These are phyloP conservation scores for Kodamaea ohmeri DNA, from an alignment of 1,139 yeast genomes.

Conservation along the genomic window DNA sequence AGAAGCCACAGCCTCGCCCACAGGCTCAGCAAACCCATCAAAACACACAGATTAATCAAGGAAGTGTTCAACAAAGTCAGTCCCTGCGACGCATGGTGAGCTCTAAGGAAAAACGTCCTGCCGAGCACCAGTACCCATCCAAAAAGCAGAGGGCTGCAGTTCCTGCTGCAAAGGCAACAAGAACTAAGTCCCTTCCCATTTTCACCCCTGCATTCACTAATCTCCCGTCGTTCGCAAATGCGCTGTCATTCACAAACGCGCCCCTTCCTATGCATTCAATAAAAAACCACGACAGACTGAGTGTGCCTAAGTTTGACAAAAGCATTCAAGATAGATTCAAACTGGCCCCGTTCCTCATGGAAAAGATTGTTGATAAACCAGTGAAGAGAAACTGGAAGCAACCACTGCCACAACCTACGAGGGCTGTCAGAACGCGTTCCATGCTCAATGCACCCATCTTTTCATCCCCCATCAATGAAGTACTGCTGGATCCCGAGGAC, in stretches of 20 bases:
- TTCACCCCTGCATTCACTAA: slow-evolving; percentile 6
- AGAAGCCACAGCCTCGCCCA: neutral
- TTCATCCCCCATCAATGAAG: slow-evolving; percentile 44
- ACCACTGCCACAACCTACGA: slow-evolving; percentile 11
- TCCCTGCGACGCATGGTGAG: slow-evolving; percentile 7
- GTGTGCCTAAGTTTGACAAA: slow-evolving; percentile 39
- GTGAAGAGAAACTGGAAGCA: slow-evolving; percentile 26
- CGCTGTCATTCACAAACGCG: slow-evolving; percentile 36
- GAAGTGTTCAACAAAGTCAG: slow-evolving; percentile 12
- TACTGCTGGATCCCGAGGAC: slow-evolving; percentile 35
- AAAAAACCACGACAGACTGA: slow-evolving; percentile 44
- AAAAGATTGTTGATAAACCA: slow-evolving; percentile 40
- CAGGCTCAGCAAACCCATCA: slow-evolving; percentile 6
- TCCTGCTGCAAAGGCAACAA: slow-evolving; percentile 50
- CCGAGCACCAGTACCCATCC: slow-evolving; percentile 9
- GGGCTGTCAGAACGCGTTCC: slow-evolving; percentile 47
- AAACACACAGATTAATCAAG: slow-evolving; percentile 16
- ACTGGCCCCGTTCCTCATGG: slow-evolving; percentile 48
- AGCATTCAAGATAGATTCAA: slow-evolving; percentile 47
- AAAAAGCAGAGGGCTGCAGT: slow-evolving; percentile 7
- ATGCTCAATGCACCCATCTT: slow-evolving; percentile 32
- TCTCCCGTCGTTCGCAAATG: slow-evolving; percentile 34
- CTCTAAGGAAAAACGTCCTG: slow-evolving; percentile 1
- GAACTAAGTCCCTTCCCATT: slow-evolving; percentile 52
- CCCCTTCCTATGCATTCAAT: slow-evolving; percentile 42